Evolutionary conservation across 305 asterid genomes (phyloP), one percentile per base, ranked within the genome.

Genomic region (Rubia balearica): DNA sequence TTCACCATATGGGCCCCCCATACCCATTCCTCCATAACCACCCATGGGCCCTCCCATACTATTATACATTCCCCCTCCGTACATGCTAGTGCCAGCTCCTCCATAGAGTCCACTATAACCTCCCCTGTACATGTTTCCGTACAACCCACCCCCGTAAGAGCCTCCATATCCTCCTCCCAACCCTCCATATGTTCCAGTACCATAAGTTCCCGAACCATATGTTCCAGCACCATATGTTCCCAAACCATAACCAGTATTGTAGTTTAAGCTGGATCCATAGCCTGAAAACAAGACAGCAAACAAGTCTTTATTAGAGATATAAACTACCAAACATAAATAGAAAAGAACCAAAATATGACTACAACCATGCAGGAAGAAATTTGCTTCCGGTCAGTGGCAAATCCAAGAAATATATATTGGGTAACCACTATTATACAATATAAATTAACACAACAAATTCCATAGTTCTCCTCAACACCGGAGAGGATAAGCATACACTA

Each of bases 111-210:
- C 96, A 68, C 96, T 88, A 67, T 89, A 88, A 59, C 98, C 97
- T 74, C 97, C 99, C 81, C 98, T 81, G 67, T 90, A 86, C 94
- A 88, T 88, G 80, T 83, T 90, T 75, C 98, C 97, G 78, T 91
- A 95, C 81, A 94, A 49, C 22, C 98, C 96, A 67, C 99, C 82
- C 8, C 96, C 95, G 59, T 83, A 87, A 19, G 85, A 81, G 72
- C 87, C 83, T 77, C 97, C 98, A 61, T 49, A 59, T 6, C 77
- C 73, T 11, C 77, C 78, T 11, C 71, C 71, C 46, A 69, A 17
- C 17, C 72, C 72, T 1, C 91, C 96, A 71, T 85, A 77, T 19
- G 92, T 79, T 33, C 60, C 60, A 6, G 92, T 79, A 80, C 89
- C 90, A 76, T 78, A 80, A 70, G 69, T 78, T 64, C 96, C 91